phyloP scores from a whole-genome alignment of 2,329 filamentous ascomycete species.

The Microcera coccophila region DNA sequence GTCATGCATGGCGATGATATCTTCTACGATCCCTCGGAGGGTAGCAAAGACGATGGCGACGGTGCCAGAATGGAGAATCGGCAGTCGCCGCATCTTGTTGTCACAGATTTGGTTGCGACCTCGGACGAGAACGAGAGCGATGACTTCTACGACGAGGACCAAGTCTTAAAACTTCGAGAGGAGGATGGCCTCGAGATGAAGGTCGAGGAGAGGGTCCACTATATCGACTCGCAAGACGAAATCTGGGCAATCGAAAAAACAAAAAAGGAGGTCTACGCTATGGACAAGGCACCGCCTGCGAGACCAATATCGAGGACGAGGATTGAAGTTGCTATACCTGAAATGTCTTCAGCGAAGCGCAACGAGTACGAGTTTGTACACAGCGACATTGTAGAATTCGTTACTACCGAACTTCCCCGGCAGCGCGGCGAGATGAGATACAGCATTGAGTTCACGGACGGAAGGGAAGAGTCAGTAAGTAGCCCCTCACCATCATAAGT shows the following conservation, averaged over 20 bases:
- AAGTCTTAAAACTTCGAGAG: too few species aligned
- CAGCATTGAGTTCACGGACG: conserved; percentile 45
- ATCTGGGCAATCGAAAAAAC: too few species aligned
- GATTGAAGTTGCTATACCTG: conserved; percentile 32
- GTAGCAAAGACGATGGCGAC: neutral
- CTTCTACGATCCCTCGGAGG: conserved; percentile 8
- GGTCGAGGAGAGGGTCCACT: too few species aligned
- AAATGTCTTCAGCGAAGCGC: conserved; percentile 23
- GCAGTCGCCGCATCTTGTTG: conserved; percentile 8
- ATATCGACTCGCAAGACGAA: too few species aligned
- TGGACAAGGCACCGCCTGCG: neutral
- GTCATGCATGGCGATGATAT: conserved; percentile 15
- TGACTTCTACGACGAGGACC: neutral
- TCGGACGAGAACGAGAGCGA: neutral
- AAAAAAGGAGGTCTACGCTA: neutral
- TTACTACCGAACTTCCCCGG: conserved; percentile 31
- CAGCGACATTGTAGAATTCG: conserved; percentile 37
- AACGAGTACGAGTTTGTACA: conserved; percentile 29
- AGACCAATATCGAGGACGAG: conserved; percentile 1
- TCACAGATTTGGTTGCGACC: conserved; percentile 4
- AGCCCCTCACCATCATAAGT: too few species aligned
- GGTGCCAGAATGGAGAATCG: conserved; percentile 2
- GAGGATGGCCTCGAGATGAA: neutral
- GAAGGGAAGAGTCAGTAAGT: conserved; percentile 44
- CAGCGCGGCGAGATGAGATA: conserved; percentile 29